Evolutionary conservation across 2,329 filamentous ascomycete genomes (phyloP), one percentile per base, ranked within the genome.

Genomic region (Cercospora sp.): DNA sequence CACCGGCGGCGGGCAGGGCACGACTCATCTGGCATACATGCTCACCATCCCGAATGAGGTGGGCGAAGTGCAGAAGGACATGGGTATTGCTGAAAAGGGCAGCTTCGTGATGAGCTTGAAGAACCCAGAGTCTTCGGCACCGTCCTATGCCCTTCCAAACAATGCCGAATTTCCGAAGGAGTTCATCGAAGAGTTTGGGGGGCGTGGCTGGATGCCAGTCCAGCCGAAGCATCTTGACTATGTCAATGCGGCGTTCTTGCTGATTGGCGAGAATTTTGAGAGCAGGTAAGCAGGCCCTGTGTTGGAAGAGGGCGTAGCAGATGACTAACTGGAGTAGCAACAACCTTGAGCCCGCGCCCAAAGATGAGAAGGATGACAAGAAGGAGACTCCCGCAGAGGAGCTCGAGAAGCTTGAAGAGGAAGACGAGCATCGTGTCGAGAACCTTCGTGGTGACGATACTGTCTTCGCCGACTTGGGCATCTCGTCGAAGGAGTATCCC

Each of bases 41-140:
- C 81, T 93, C 59, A 97, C 92, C 0, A 84, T 94, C 30, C 92
- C 93, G 0, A 81, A 85, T 3, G 82, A 91, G 67, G 77, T 91
- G 1, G 90, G 89, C 0, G 87, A 92, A 60, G 84, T 95, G 0
- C 93, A 97, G 79, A 83, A 87, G 45, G 89, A 92, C 66, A 84
- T 97, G 12, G 93, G 93, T 0, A 78, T 97, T 6, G 84, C 85
- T 45, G 80, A 87, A 33, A 88, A 89, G 72, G 93, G 91, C 0
- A 92, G 90, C 77, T 97, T 93, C 79, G 86, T 94, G 63, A 79
- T 94, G 63, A 92, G 89, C 72, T 88, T 91, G 31, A 93, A 93
- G 81, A 97, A 96, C 73, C 93, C 93, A 0, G 84, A 89, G 65
- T 88, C 85, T 40, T 84, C 88, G 2, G 88, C 89, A 0, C 91